Evolutionary conservation across 148 eudicot species (phyloP).

Genomic region (Salicornia ramosissima): DNA sequence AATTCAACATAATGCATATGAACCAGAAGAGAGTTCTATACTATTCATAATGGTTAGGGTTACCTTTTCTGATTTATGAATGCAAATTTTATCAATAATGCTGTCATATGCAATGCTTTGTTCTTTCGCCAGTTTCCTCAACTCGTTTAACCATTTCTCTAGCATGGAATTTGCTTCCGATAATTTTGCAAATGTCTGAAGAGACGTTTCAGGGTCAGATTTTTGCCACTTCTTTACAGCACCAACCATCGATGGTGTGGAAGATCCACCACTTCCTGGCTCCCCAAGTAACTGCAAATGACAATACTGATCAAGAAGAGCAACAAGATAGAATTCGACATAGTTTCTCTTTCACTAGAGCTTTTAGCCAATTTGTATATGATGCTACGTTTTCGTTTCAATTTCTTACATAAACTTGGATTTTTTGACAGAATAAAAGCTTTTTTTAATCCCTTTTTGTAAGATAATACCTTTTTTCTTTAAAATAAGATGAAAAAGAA

Average conservation of each 20-base stretch:
- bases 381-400: not conserved
- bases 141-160: slow-evolving; percentile 48
- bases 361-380: not conserved
- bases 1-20: too few relatives aligned
- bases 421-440: too few relatives aligned
- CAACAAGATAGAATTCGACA: not conserved
- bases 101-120: slow-evolving; percentile 51
- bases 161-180: slow-evolving; percentile 68
- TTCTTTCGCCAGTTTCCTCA: slow-evolving; percentile 58
- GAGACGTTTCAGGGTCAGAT: slow-evolving; percentile 71
- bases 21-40: not conserved
- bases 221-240: slow-evolving; percentile 98
- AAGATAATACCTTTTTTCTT: too few relatives aligned
- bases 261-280: slow-evolving; percentile 96
- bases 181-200: slow-evolving; percentile 62
- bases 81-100: slow-evolving; percentile 55
- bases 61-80: slow-evolving; percentile 67
- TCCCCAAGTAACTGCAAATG: slow-evolving; percentile 81
- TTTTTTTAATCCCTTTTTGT: too few relatives aligned
- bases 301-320: slow-evolving; percentile 14
- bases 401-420: not conserved
- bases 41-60: slow-evolving; percentile 1
- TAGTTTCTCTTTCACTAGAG: not conserved
- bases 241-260: slow-evolving; percentile 99
- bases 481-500: too few relatives aligned